Evolutionary conservation across 1,284 basidiomycete species (phyloP), one percentile per base, ranked within the genome.

Genomic region (Cryptococcus sp.): DNA sequence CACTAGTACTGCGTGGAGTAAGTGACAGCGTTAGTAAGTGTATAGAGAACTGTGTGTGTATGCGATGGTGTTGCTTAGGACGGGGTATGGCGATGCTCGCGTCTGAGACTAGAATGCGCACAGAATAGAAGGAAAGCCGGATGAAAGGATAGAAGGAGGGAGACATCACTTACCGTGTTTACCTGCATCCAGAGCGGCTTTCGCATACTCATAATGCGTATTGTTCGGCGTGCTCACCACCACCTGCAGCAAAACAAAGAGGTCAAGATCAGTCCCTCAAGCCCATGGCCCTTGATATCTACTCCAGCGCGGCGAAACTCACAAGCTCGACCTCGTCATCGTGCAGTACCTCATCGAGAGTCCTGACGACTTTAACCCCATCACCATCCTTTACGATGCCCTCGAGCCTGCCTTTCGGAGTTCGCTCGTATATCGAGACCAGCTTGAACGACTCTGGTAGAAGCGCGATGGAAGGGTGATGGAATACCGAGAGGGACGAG

Each of bases 201-300:
- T 81, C 15, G 78, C 71, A 53, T 74, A 86, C 6, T 81, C 75
- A 72, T 86, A 90, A 76, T 93, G 91, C 0, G 90, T 91, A 49
- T 87, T 81, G 70, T 88, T 93, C 1, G 90, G 90, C 0, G 89
- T 91, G 42, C 84, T 85, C 50, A 93, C 80, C 57, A 92, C 84
- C 25, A 83, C 68, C 69, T 66, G 53, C 7, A 53, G n/a, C 25
- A 15, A 41, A 50, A 44, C 40, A 44, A 17, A 2, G 23, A 17
- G 15, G 40, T 27, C 52, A 17, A 17, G 48, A n/a, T 40, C 7
- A 8, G 40, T 27, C 22, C 31, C 8, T 35, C 31, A 35, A 35
- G 7, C 2, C 31, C 2, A 5, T 10, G 8, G 10, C 31, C 13
- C 31, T 10, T 3, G 6, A 25, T 25, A 25, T 25, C 31, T 5